Conservation (phyloP, 2,329 filamentous ascomycete species). For the Simplicillium sp. region DNA sequence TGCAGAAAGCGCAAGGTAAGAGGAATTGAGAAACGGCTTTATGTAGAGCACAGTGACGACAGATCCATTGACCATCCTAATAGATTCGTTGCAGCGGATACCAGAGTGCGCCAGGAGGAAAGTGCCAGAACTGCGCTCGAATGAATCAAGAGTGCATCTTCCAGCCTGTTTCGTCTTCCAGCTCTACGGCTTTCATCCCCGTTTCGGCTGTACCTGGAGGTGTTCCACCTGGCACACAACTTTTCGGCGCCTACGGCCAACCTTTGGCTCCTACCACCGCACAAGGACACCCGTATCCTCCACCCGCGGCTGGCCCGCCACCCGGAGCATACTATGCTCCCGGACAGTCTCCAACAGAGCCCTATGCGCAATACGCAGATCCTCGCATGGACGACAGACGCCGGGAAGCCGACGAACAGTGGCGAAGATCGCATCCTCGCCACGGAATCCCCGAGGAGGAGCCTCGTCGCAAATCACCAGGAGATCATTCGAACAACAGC, state of each 20-base stretch:
- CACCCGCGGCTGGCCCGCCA: conserved; percentile 19
- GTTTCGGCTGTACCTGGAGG: conserved; percentile 49
- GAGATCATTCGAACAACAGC: conserved; percentile 35
- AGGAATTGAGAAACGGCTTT: too few relatives aligned
- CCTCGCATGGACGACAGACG: conserved; percentile 20
- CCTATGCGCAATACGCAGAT: conserved; percentile 29
- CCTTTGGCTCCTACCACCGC: conserved; percentile 28
- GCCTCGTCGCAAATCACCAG: conserved; percentile 39
- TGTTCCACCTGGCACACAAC: conserved; percentile 44
- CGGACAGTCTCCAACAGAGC: conserved; percentile 33
- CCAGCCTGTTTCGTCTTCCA: conserved; percentile 47
- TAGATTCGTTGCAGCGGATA: conserved; percentile 55
- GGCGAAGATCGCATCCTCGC: conserved; percentile 35
- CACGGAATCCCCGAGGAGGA: conserved; percentile 35
- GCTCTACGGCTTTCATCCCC: conserved; percentile 48
- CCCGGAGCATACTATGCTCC: conserved; percentile 29
- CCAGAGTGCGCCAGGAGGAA: conserved; percentile 47
- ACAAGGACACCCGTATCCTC: conserved; percentile 10
- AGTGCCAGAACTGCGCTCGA: conserved; percentile 52
- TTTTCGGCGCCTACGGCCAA: conserved; percentile 50
- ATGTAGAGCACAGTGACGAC: too few relatives aligned
- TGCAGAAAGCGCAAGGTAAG: conserved; percentile 52
- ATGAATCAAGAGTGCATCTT: conserved; percentile 55
- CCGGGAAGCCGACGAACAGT: conserved; percentile 28
- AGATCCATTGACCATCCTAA: not conserved